Conservation (phyloP, 768 basidiomycete species). For the Dendrothele bispora region DNA sequence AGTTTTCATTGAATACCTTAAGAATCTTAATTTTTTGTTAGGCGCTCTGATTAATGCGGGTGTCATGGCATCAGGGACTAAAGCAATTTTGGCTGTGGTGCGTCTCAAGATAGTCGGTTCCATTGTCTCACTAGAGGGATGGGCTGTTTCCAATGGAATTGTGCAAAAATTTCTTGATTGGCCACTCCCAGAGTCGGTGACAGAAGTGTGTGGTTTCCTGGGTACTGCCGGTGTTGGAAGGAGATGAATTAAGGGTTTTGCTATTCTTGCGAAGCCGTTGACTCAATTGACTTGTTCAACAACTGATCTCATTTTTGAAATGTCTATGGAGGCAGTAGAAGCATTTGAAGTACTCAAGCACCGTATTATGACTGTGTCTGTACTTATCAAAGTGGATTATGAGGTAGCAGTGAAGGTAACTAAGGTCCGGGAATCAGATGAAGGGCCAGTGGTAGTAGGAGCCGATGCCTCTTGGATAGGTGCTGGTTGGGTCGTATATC, state of each 20-base stretch:
- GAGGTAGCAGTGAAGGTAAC: background rate
- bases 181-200: slow-evolving; percentile 9
- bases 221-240: slow-evolving; percentile 18
- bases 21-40: slow-evolving; percentile 22
- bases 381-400: slow-evolving; percentile 33
- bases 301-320: too few relatives aligned
- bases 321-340: background rate
- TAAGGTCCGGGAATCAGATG: slow-evolving; percentile 10
- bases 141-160: too few relatives aligned
- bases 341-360: slow-evolving; percentile 27
- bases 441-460: slow-evolving; percentile 26
- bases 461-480: slow-evolving; percentile 32
- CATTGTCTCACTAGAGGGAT: slow-evolving; percentile 24
- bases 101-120: slow-evolving; percentile 27
- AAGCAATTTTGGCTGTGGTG: slow-evolving; percentile 19
- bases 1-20: slow-evolving; percentile 27
- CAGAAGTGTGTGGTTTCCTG: slow-evolving; percentile 23
- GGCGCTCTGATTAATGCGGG: slow-evolving; percentile 22
- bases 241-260: slow-evolving; percentile 22
- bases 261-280: slow-evolving; percentile 22
- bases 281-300: slow-evolving; percentile 18
- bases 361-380: slow-evolving; percentile 17
- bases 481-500: slow-evolving; percentile 33
- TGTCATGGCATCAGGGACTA: slow-evolving; percentile 30
- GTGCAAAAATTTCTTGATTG: too few relatives aligned